phyloP scores from a whole-genome alignment of 495 filamentous ascomycete genomes.

The Acidomyces sp. region DNA sequence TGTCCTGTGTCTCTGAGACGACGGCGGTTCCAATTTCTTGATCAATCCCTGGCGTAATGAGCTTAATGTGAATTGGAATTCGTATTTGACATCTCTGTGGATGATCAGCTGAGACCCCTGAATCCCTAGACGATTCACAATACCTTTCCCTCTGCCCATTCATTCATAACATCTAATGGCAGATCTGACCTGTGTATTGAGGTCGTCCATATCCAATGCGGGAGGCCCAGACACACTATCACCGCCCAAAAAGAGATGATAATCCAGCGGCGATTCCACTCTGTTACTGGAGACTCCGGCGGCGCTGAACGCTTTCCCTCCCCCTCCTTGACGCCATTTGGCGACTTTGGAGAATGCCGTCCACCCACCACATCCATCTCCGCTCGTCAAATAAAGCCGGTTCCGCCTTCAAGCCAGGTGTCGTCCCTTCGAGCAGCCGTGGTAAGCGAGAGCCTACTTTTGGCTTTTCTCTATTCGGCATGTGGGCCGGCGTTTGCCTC shows the following conservation, averaged over 20 bases:
- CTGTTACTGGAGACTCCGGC: slow-evolving; percentile 1
- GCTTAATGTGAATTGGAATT: slow-evolving; percentile 69
- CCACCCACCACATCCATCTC: too few relatives aligned
- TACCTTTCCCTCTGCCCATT: slow-evolving; percentile 90
- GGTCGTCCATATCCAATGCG: slow-evolving; percentile 96
- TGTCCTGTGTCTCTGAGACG: slow-evolving; percentile 55
- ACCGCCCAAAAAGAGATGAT: slow-evolving; percentile 86
- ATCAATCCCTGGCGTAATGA: slow-evolving; percentile 53
- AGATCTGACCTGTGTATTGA: slow-evolving; percentile 79
- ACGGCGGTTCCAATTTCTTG: slow-evolving; percentile 21
- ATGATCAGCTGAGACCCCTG: too few relatives aligned
- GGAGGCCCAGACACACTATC: slow-evolving; percentile 70
- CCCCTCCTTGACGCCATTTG: background rate
- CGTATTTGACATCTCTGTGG: slow-evolving; percentile 80
- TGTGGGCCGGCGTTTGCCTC: too few relatives aligned
- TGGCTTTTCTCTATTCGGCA: background rate
- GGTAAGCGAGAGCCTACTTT: background rate
- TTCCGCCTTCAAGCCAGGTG: too few relatives aligned
- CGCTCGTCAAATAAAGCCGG: too few relatives aligned
- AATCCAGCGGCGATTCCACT: slow-evolving; percentile 29
- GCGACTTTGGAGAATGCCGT: too few relatives aligned
- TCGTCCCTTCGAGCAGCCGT: too few relatives aligned
- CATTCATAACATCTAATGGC: slow-evolving; percentile 74
- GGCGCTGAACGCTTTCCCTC: slow-evolving; percentile 1
- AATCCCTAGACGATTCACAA: too few relatives aligned